Percentiles rank a stretch among this genome's conserved stretches.
phyloP scores from a whole-genome alignment of 352 stramenopile genomes.

The Peronospora farinosa region DNA sequence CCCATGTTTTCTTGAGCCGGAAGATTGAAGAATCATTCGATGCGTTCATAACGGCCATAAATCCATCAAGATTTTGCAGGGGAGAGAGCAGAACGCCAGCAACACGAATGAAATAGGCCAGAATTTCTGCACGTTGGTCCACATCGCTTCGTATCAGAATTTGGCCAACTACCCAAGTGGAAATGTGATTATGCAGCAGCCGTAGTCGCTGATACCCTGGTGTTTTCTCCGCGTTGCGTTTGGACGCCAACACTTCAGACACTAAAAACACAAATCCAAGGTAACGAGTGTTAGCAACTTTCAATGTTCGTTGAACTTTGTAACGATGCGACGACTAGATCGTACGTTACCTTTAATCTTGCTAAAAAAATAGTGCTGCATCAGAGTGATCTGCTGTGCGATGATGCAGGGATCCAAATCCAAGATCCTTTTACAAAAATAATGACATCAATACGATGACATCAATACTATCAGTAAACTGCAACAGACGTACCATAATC shows the following conservation, averaged over 20 bases:
- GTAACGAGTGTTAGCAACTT: not conserved
- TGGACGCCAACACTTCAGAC: constrained; percentile 70
- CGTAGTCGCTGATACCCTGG: constrained; percentile 77
- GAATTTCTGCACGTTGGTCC: constrained; percentile 71
- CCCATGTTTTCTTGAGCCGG: constrained; percentile 84
- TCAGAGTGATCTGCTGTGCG: constrained; percentile 77
- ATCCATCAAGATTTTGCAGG: constrained; percentile 83
- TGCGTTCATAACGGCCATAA: constrained; percentile 88
- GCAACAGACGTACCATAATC: constrained; percentile 47
- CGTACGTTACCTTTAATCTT: constrained; percentile 77
- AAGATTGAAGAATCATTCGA: constrained; percentile 85
- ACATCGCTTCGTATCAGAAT: constrained; percentile 71
- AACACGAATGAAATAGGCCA: constrained; percentile 83
- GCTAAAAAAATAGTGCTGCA: constrained; percentile 86
- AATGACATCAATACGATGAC: not conserved
- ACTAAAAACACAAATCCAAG: constrained; percentile 30
- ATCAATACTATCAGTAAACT: not conserved
- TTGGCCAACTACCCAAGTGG: constrained; percentile 79
- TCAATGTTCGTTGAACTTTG: not conserved
- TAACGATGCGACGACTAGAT: not conserved
- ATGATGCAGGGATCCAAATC: constrained; percentile 74
- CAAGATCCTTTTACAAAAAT: constrained; percentile 42
- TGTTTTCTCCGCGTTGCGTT: constrained; percentile 69
- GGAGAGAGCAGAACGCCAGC: constrained; percentile 65
- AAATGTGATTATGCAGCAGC: constrained; percentile 82